Evolutionary conservation across 2,329 filamentous ascomycete species (phyloP), one percentile per base, ranked within the genome.

Genomic region (Aureobasidium sp.): DNA sequence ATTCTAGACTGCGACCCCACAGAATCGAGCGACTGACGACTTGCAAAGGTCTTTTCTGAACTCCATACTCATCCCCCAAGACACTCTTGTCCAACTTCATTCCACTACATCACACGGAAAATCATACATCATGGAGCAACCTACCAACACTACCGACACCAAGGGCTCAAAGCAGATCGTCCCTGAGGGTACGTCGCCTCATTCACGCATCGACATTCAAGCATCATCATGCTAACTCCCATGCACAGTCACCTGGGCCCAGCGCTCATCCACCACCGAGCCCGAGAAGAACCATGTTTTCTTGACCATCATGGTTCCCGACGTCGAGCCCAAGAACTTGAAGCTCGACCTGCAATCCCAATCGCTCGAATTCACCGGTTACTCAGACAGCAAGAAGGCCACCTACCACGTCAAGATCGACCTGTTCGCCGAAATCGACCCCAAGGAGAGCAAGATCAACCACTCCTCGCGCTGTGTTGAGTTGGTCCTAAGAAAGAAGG

Each of bases 401-500:
- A 86, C 83, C 61, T 98, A 95, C 75, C 80, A 87, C 64, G 79
- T 97, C 64, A 84, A 88, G 58, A 81, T 98, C 56, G 85, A 93
- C 62, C 85, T 98, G 72, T 97, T 79, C 74, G 88, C 72, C 69
- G 90, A 96, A 76, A 94, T 98, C 73, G 90, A 96, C 71, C 78
- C 84, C 57, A 81, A 80, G 57, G 83, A 87, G 71, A 88, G 82
- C 78, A 93, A 91, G 77, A 82, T 86, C 68, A 83, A 88, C 78
- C 89, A 96, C 80, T 94, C 86, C 40, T 78, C 81, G 67, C 89
- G 91, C 73, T 90, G 90, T 66, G 78, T 96, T 62, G 86, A 95
- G 77, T 73, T 97, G 64, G 87, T 95, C 70, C 80, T 98, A 71
- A 83, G 88, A 74, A 98, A 98, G 87, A 96, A 96, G 84, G 90